A percentile compares a stretch with the other conserved stretches of the same genome.
phyloP scores from a whole-genome alignment of 352 stramenopile genomes.

The Phytophthora sansomeana region DNA sequence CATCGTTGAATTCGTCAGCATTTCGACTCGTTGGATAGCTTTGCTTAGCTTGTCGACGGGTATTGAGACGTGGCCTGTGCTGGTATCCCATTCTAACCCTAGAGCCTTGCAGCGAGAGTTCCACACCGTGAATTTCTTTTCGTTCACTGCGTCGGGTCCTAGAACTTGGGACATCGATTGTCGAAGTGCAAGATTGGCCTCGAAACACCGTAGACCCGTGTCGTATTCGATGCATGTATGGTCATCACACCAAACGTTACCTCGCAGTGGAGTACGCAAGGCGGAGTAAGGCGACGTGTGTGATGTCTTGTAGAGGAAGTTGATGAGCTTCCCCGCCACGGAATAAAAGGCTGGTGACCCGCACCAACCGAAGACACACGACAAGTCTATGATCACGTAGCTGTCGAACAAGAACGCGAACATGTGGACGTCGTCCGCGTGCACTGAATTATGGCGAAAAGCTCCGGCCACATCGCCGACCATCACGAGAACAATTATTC shows the following conservation, averaged over 20 bases:
- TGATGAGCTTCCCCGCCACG: background rate
- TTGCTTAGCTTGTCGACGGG: background rate
- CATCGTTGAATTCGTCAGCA: too few relatives aligned
- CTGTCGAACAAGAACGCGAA: background rate
- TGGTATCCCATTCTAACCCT: background rate
- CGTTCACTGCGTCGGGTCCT: background rate
- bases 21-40: background rate
- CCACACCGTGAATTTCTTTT: background rate
- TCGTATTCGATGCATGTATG: background rate
- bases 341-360: background rate
- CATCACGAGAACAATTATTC: background rate
- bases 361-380: background rate
- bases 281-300: background rate
- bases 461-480: background rate
- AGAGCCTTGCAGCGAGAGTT: too few relatives aligned
- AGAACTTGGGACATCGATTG: background rate
- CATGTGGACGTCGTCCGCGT: background rate
- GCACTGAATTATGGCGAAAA: background rate
- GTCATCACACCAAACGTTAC: background rate
- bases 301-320: background rate
- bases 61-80: background rate
- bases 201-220: background rate
- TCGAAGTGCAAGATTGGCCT: background rate
- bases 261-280: background rate
- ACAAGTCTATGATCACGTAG: background rate